Base-by-base conservation (phyloP, 257 asterid genomes). In the Rauvolfia tetraphylla region DNA sequence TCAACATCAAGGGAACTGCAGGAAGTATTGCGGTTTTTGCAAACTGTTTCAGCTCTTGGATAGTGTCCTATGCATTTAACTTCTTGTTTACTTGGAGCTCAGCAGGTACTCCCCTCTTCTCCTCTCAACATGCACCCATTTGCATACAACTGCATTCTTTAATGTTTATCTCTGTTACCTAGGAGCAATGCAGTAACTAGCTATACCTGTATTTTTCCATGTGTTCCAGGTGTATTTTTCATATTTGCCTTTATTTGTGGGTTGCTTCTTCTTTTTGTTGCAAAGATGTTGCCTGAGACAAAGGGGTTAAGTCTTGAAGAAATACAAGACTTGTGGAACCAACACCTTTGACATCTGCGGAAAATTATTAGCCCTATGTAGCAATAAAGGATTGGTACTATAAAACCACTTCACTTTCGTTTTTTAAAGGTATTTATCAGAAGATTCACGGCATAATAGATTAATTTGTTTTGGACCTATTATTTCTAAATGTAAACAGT, bases 241-340 rank as follows among this genome's bases (percentile, higher is more conserved):
- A 65, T 89, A 75, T 92, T 88, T 79, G 84, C 93, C n/a, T 71
- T 46, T 34, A 79, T 88, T 29, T 78, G 89, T 77, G 97, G 88
- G 25, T 59, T 84, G 18, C 87, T 92, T 1, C 23, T 88, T 78
- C 22, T 88, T 75, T 91, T 91, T 76, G 74, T 88, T 22, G 62
- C 72, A 3, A 88, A 72, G 86, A 83, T 88, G 79, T 90, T 90
- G 38, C 96, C 93, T 0, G 97, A 91, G 80, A 91, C 97, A 7
- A 91, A 84, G 81, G 97, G 92, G 7, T 89, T 89, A 2, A 85
- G 91, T 2, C 78, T 90, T 42, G 96, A 91, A 80, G 93, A 91
- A 83, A 90, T 88, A 78, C 93, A 88, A 56, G 88, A 86, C 27
- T 23, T 66, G 17, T 66, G 71, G 71, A 38, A 22, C n/a, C 91